Conservation (phyloP, 345 rosid species). For the Eucalyptus camaldulensis region DNA sequence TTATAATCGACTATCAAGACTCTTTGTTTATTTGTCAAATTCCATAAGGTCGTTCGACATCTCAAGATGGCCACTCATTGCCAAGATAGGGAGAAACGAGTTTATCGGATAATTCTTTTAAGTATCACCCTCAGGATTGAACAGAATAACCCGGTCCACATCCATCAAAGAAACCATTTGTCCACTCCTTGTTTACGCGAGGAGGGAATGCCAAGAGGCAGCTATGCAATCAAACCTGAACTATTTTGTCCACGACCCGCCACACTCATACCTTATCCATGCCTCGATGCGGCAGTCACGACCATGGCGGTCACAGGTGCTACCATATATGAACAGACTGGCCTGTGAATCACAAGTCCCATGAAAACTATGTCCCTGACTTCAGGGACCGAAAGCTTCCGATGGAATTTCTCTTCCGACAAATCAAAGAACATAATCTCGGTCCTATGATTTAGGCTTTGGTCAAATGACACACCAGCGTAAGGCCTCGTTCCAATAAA, state of each 20-base stretch:
- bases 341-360: not conserved
- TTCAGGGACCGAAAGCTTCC: not conserved
- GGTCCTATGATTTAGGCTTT: no score
- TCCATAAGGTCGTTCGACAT: not conserved
- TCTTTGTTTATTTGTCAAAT: not conserved
- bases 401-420: not conserved
- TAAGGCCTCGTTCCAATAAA: not conserved
- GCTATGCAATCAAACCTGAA: not conserved
- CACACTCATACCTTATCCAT: not conserved
- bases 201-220: not conserved
- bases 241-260: not conserved
- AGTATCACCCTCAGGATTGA: not conserved
- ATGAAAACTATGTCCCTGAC: not conserved
- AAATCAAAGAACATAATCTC: not conserved
- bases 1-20: no score
- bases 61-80: not conserved
- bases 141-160: not conserved
- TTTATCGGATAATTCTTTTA: not conserved
- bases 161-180: not conserved
- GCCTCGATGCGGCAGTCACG: not conserved
- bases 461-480: not conserved
- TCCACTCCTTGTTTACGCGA: not conserved
- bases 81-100: not conserved
- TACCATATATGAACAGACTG: not conserved
- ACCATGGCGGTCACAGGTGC: rapidly evolving